phyloP scores from a whole-genome alignment of 352 stramenopile genomes.

The Globisporangium cystogenes region DNA sequence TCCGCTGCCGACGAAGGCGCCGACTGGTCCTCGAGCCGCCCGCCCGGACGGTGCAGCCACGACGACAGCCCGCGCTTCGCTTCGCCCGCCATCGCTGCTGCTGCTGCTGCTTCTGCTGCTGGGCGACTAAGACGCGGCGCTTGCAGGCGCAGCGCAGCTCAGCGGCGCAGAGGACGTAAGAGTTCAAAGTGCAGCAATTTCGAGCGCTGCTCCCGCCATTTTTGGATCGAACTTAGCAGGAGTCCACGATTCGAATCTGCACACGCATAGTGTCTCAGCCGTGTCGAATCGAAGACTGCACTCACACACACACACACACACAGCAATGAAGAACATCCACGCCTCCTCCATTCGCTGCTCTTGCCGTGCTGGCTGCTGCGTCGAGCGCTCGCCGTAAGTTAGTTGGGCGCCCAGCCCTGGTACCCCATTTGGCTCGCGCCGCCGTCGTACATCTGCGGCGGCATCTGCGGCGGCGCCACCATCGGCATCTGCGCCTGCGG shows the following conservation, averaged over 20 bases:
- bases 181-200: not conserved
- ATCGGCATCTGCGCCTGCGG: slow-evolving; percentile 18
- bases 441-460: slow-evolving; percentile 18
- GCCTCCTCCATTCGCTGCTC: not conserved
- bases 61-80: slow-evolving; percentile 23
- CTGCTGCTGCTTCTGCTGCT: slow-evolving; percentile 1
- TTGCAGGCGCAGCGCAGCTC: no score
- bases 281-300: not conserved
- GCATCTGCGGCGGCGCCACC: slow-evolving; percentile 19
- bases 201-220: not conserved
- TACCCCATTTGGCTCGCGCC: slow-evolving; percentile 15
- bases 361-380: not conserved
- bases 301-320: no score
- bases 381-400: not conserved
- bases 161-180: no score
- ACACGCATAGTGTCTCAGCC: not conserved
- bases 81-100: slow-evolving; percentile 22
- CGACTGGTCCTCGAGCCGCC: not conserved
- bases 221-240: not conserved
- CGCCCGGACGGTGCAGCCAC: slow-evolving; percentile 21
- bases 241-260: not conserved
- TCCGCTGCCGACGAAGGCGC: not conserved
- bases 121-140: no score
- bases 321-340: no score
- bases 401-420: slow-evolving; percentile 8